These are phyloP conservation scores for Hypoxylon sp. DNA, from an alignment of 2,329 filamentous ascomycete genomes.

Conservation along the genomic window DNA sequence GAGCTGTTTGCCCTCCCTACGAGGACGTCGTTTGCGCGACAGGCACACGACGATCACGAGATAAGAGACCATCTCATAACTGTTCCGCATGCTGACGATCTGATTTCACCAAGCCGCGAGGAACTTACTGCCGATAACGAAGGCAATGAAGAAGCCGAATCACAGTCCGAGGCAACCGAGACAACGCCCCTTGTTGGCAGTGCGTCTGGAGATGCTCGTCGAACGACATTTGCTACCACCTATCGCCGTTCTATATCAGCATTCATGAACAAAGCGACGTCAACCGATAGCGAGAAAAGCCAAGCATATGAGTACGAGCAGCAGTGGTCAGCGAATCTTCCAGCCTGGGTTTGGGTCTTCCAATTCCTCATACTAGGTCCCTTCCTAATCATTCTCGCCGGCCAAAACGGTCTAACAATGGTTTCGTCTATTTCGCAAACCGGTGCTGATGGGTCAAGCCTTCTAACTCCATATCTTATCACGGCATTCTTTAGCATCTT, in stretches of 20 bases:
- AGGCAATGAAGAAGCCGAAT: conserved; percentile 47
- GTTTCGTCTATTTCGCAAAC: conserved; percentile 84
- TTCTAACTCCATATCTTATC: conserved; percentile 79
- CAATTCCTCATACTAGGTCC: conserved; percentile 87
- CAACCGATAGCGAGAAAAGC: conserved; percentile 44
- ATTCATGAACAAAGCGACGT: conserved; percentile 54
- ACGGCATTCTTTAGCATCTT: conserved; percentile 78
- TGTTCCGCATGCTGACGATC: conserved; percentile 45
- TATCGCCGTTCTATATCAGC: conserved; percentile 66
- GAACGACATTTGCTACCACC: conserved; percentile 68
- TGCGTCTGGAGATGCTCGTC: conserved; percentile 74
- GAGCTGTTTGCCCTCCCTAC: conserved; percentile 84
- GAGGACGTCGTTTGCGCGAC: conserved; percentile 78
- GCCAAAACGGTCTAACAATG: conserved; percentile 80
- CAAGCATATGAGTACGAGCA: conserved; percentile 80
- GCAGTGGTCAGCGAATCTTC: conserved; percentile 84
- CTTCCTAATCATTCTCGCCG: conserved; percentile 81
- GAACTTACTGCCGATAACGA: conserved; percentile 34
- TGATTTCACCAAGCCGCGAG: conserved; percentile 42
- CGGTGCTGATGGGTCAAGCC: conserved; percentile 82
- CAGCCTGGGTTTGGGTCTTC: conserved; percentile 87
- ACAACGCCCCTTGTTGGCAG: conserved; percentile 84
- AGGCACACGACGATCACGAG: conserved; percentile 67
- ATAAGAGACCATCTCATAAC: conserved; percentile 56
- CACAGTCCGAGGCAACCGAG: conserved; percentile 64